Evolutionary conservation across 176 grass and related monocot species (phyloP), one percentile per base, ranked within the genome.

Genomic region (Cenchrus fungigraminus): DNA sequence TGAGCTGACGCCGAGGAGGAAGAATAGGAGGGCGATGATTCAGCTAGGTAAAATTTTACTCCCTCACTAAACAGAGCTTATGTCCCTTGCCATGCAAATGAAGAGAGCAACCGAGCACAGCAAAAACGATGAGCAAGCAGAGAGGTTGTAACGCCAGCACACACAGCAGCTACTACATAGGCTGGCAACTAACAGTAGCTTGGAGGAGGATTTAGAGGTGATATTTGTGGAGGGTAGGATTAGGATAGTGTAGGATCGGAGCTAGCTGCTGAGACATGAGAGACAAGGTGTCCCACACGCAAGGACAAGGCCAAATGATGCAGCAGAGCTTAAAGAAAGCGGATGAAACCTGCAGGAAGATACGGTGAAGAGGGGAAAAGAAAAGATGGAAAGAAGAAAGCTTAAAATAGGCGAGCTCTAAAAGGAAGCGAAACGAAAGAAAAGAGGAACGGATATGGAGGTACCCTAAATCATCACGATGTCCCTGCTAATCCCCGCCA

Each of bases 321-420:
- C 9, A 0, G 3, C n/a, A 89, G 78, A 51, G 57, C 40, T 47
- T 47, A 78, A 46, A 32, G 68, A 61, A 68, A 87, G 74, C 67
- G 44, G 66, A 75, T 20, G 84, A 76, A 60, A 78, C 68, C 84
- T 54, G 80, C 89, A 68, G 79, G 84, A 91, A 91, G 85, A 87
- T 84, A 84, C 65, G 66, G 49, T 65, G 63, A 19, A 77, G 52
- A 63, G 17, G 82, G 42, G 70, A 62, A 54, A 45, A 54, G 31
- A n/a, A 28, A 56, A 2, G 60, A 4, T 17, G 5, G 61, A 3
- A 4, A 51, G 1, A 46, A 66, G 53, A 73, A n/a, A 64, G 60
- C 19, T 9, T 40, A 40, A 40, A 40, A 40, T 15, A 56, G 55
- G 19, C 10, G 4, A 14, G 29, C 56, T n/a, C 72, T 51, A 63